Evolutionary conservation across 306 rosid genomes (phyloP), one percentile per base, ranked within the genome.

Genomic region (Fagus crenata): DNA sequence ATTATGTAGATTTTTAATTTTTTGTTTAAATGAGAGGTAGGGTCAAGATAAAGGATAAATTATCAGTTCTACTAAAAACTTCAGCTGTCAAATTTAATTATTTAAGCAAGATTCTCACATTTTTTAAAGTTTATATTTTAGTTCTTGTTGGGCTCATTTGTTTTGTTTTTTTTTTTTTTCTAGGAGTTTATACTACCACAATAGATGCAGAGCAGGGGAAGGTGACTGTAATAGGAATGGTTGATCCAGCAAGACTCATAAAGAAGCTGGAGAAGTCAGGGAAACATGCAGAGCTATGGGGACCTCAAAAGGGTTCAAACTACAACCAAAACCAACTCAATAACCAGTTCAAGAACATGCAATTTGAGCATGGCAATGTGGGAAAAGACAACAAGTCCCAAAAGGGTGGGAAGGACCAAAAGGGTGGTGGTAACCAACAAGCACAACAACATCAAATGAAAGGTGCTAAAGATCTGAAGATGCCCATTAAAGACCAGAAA

Each of bases 221-320:
- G 77, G 96, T 92, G 58, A 46, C 73, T 0, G 94, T 93, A 2
- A 15, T 83, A 36, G 93, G 96, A 2, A 40, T 79, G 67, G 82
- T 84, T 61, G 94, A 93, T 84, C 99, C 97, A 41, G 76, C 58
- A 3, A 86, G 7, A 73, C 83, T 93, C 28, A 74, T 93, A 6
- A 81, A 81, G 46, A 90, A 85, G 78, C 87, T 93, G 9, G 87
- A 82, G 65, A 90, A 84, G 41, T 78, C 84, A 1, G 92, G 93
- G 33, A 93, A 91, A 17, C 87, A 85, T 75, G 96, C 98, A 11
- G 89, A 89, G 81, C 53, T 90, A 22, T 86, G 93, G 98, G 89
- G 89, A 5, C 85, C 60, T 6, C 92, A 81, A 40, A 87, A 78
- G 77, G 83, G 85, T 67, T 77, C 82, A 77, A 79, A 80, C 81